These are phyloP conservation scores for Bretschneidera sinensis DNA, from an alignment of 345 rosid genomes.

Conservation along the genomic window DNA sequence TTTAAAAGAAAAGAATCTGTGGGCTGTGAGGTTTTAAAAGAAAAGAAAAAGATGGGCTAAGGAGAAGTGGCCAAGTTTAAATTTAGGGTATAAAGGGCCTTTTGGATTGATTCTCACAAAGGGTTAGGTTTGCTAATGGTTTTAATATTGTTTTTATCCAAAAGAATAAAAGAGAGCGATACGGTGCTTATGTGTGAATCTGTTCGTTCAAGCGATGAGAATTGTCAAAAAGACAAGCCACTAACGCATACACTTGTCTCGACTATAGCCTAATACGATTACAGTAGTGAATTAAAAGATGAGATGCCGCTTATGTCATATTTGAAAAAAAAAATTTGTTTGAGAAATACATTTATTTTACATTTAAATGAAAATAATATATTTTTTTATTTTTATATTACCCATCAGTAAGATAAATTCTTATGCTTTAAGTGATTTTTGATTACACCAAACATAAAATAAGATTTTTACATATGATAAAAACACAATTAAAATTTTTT, in stretches of 20 bases:
- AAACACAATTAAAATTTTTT: too few relatives aligned
- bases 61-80: constrained; percentile 21
- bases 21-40: too few relatives aligned
- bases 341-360: too few relatives aligned
- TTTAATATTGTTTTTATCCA: not conserved
- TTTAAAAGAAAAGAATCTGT: not conserved
- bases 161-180: too few relatives aligned
- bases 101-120: constrained; percentile 14
- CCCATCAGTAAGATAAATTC: too few relatives aligned
- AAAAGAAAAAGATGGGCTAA: constrained; percentile 24
- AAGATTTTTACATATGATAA: too few relatives aligned
- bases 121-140: constrained; percentile 8
- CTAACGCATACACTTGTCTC: constrained; percentile 4
- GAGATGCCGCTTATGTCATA: not conserved
- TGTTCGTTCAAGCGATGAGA: constrained; percentile 1
- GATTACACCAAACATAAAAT: too few relatives aligned
- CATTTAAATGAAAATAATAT: too few relatives aligned
- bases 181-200: not conserved
- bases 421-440: too few relatives aligned
- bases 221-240: not conserved
- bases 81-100: constrained; percentile 13
- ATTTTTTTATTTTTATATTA: too few relatives aligned
- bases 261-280: not conserved
- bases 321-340: too few relatives aligned
- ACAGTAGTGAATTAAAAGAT: not conserved